Evolutionary conservation across 805 yeast species (phyloP).

Genomic region (Vanderwaltozyma tropicalis): DNA sequence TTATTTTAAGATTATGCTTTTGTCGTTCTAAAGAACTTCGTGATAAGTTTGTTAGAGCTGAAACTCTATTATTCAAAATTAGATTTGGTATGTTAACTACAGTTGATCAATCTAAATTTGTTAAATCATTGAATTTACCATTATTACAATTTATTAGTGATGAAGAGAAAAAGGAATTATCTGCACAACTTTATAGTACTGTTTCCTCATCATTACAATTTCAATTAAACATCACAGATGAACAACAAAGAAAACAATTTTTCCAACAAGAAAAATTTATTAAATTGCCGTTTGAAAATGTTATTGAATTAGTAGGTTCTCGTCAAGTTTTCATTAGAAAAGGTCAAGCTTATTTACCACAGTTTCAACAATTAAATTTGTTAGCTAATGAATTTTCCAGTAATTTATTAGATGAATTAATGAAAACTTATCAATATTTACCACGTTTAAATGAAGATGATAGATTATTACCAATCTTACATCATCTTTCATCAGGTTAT

Average conservation of each 20-base stretch:
- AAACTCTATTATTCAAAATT: conserved; percentile 59
- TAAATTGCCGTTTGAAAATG: conserved; percentile 80
- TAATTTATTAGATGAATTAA: conserved; percentile 40
- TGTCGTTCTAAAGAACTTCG: conserved; percentile 80
- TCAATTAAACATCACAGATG: conserved; percentile 35
- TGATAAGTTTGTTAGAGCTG: conserved; percentile 67
- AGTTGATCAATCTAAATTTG: conserved; percentile 60
- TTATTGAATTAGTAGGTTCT: conserved; percentile 63
- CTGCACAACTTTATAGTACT: conserved; percentile 44
- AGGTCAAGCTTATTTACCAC: conserved; percentile 82
- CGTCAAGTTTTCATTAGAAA: conserved; percentile 54
- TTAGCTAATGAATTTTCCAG: conserved; percentile 58
- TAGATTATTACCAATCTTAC: conserved; percentile 72
- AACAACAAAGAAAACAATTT: conserved; percentile 33
- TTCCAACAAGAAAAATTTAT: conserved; percentile 57
- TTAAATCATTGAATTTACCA: conserved; percentile 52
- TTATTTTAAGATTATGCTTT: conserved; percentile 76
- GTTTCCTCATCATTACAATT: conserved; percentile 34
- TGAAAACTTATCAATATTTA: conserved; percentile 61
- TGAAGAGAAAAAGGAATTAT: conserved; percentile 46
- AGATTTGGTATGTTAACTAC: conserved; percentile 57
- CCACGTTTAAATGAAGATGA: conserved; percentile 89
- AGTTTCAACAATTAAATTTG: conserved; percentile 63
- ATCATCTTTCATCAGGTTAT: conserved; percentile 67
- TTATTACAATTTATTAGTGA: conserved; percentile 53